Conservation (phyloP, 371 early-diverging fungal genomes). For the Mucor racemosus region DNA sequence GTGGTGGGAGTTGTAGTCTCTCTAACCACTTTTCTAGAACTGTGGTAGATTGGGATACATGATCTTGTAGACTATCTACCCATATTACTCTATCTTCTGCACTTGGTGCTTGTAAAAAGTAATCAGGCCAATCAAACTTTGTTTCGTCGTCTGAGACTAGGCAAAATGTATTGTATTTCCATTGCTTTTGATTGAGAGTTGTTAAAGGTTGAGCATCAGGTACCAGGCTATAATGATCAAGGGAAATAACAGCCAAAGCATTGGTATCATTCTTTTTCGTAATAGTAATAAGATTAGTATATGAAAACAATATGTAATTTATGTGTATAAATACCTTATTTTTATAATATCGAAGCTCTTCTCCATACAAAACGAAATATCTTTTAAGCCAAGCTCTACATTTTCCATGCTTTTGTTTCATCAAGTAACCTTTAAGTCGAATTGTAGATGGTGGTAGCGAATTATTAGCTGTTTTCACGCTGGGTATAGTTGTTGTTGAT, state of each 20-base stretch:
- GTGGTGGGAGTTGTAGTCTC: slow-evolving; percentile 33
- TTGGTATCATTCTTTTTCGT: slow-evolving; percentile 31
- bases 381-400: slow-evolving; percentile 30
- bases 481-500: slow-evolving; percentile 11
- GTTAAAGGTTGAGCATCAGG: slow-evolving; percentile 17
- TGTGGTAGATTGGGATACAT: slow-evolving; percentile 32
- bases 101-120: slow-evolving; percentile 40
- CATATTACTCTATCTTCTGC: slow-evolving; percentile 32
- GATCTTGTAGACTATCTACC: slow-evolving; percentile 30
- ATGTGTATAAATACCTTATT: slow-evolving; percentile 14
- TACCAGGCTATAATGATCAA: slow-evolving; percentile 38
- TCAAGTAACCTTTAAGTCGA: slow-evolving; percentile 37
- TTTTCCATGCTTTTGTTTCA: slow-evolving; percentile 50
- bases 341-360: slow-evolving; percentile 25
- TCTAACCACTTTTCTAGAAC: slow-evolving; percentile 53
- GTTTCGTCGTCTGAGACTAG: slow-evolving; percentile 36
- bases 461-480: slow-evolving; percentile 21
- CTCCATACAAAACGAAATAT: slow-evolving; percentile 27
- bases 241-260: slow-evolving; percentile 34
- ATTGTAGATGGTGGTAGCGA: slow-evolving; percentile 12
- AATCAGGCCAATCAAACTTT: slow-evolving; percentile 38
- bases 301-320: background rate
- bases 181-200: slow-evolving; percentile 16
- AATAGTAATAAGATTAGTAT: background rate
- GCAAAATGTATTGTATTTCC: slow-evolving; percentile 31